Evolutionary conservation across 768 basidiomycete genomes (phyloP).

Genomic region (Lepiota brunneoincarnata): DNA sequence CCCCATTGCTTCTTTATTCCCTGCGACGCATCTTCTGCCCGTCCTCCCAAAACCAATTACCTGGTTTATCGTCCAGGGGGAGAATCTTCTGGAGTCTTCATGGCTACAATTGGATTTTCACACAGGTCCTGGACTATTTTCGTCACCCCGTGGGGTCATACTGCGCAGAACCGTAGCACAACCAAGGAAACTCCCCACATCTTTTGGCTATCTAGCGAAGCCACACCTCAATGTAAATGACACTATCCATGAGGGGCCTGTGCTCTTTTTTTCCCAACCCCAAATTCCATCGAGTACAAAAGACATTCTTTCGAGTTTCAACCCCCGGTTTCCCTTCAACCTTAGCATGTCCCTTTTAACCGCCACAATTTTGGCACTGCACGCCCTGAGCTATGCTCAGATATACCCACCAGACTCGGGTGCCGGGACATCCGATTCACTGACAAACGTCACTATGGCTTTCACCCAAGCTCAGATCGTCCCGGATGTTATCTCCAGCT

Average conservation of each 20-base stretch:
- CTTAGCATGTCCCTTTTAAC: conserved; percentile 1
- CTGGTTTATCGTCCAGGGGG: neutral
- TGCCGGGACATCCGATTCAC: neutral
- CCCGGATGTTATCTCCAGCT: conserved; percentile 35
- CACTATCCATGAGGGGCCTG: too few relatives aligned
- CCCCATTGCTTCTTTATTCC: neutral
- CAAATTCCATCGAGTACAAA: neutral
- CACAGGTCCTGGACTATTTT: neutral
- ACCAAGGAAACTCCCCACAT: too few relatives aligned
- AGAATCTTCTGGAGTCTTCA: neutral
- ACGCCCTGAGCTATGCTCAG: neutral
- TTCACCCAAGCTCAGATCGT: conserved; percentile 38
- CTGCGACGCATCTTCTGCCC: neutral
- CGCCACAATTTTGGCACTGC: neutral
- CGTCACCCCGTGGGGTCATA: neutral
- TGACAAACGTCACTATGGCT: conserved; percentile 25
- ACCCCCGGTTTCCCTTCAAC: too few relatives aligned
- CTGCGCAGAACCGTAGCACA: neutral
- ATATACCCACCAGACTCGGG: neutral
- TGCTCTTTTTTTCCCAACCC: too few relatives aligned
- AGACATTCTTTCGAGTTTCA: too few relatives aligned
- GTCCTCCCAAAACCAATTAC: neutral
- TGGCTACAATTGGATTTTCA: neutral
- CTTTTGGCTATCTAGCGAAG: too few relatives aligned
- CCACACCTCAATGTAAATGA: too few relatives aligned